A percentile compares a stretch with the other conserved stretches of the same genome.
Conservation (phyloP, 164 flowering plant species). For the Stephania cephalantha region DNA sequence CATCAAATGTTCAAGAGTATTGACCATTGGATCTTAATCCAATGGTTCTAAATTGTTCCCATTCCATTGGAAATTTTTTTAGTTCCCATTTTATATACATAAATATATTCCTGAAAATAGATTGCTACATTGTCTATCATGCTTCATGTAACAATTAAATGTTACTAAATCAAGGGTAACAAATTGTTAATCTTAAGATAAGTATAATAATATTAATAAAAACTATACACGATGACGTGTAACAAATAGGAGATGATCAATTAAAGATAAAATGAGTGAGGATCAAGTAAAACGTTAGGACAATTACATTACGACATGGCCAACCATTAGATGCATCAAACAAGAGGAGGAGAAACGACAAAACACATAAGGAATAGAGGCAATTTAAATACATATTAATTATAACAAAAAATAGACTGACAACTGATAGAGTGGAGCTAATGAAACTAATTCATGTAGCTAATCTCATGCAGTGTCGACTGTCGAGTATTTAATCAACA, state of each 20-base stretch:
- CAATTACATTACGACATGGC: background rate
- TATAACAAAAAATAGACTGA: background rate
- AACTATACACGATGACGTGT: no score
- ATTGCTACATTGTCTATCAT: no score
- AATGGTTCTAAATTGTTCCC: no score
- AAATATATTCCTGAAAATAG: no score
- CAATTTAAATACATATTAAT: background rate
- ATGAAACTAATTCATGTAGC: background rate
- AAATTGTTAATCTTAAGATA: no score
- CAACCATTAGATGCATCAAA: background rate
- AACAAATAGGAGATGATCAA: background rate
- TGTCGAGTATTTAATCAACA: background rate
- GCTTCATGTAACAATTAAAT: no score
- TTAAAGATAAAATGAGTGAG: background rate
- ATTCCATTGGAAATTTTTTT: no score
- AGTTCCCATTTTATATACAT: no score
- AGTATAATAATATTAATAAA: no score
- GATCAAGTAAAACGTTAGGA: background rate
- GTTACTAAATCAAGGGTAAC: no score
- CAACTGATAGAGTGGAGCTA: background rate
- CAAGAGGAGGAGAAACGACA: background rate
- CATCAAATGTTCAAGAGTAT: no score
- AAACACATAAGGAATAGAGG: background rate
- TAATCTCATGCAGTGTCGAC: background rate
- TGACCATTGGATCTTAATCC: no score